Conservation (phyloP, 495 filamentous ascomycete species). For the Neurospora intermedia region DNA sequence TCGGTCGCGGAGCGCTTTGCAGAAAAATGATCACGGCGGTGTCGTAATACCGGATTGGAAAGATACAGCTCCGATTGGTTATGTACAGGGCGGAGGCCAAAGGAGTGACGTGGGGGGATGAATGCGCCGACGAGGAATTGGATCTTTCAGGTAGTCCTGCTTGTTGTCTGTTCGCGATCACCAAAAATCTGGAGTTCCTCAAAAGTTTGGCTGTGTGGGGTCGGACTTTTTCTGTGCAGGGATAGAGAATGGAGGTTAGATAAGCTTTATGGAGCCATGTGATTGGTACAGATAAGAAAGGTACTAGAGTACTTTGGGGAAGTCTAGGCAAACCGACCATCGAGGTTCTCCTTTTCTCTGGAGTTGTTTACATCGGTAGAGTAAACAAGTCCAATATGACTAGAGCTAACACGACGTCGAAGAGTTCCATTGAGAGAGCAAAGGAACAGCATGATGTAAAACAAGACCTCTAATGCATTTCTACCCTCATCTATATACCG, state of each 20-base stretch:
- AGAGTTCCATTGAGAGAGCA: not conserved
- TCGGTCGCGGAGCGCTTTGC: not conserved
- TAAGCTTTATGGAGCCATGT: not conserved
- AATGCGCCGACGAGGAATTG: not conserved
- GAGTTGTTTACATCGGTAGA: not conserved
- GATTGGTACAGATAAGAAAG: not conserved
- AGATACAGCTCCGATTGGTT: not conserved
- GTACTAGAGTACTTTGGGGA: not conserved
- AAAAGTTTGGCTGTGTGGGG: not conserved
- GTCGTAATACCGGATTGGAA: too few relatives aligned
- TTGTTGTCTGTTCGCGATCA: not conserved
- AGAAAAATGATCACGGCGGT: too few relatives aligned
- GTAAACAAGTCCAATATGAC: not conserved
- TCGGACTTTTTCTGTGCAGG: not conserved
- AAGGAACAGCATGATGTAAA: not conserved
- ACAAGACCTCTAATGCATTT: not conserved
- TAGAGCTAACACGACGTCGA: not conserved
- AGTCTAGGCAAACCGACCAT: not conserved
- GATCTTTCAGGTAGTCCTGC: not conserved
- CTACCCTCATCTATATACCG: not conserved
- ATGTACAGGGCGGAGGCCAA: not conserved
- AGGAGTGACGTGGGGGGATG: not conserved
- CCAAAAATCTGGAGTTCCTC: not conserved
- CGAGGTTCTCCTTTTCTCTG: not conserved
- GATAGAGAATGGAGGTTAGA: not conserved